Evolutionary conservation across 2,329 filamentous ascomycete species (phyloP), one percentile per base, ranked within the genome.

Genomic region (Epichloe gansuensis): DNA sequence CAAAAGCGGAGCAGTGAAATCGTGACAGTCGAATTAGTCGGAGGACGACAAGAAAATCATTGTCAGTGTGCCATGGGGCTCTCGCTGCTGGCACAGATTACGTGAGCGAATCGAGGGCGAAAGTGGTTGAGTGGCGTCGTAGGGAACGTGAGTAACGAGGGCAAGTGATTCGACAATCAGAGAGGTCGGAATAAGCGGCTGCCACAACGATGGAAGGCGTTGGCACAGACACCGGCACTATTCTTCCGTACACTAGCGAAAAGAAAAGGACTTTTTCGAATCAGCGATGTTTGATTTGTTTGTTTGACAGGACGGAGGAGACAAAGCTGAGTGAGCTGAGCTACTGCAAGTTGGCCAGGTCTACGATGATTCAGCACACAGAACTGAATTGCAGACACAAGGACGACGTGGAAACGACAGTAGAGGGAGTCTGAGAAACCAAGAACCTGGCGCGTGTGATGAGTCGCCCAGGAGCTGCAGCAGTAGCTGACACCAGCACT

Each of bases 31-130:
- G 37, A 25, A 25, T 52, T 21, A 55, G 44, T 51, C 54, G 55
- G 49, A 48, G 46, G 51, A 50, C 52, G 54, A 52, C n/a, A 51
- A 50, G 43, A 48, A 48, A 57, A 58, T 53, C 65, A 67, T 68
- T 56, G 63, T 68, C 61, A 61, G 58, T 57, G 54, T 56, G 60
- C 57, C 62, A 65, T 65, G 46, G 59, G 63, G 55, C 28, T 37
- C 13, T 11, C 9, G 37, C 21, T 25, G 17, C n/a, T 42, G n/a
- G 21, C 25, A 31, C 38, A 25, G n/a, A 25, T 13, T 37, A 25
- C 5, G 44, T 51, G 9, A 39, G 42, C 9, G 9, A 6, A 12
- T 49, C 7, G 34, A 38, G 5, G 11, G 5, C n/a, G 13, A 37
- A 46, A 28, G 37, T 21, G 17, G 8, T 21, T 5, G 41, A 37